These are phyloP conservation scores for Coemansia sp. DNA, from an alignment of 192 early-diverging fungal species.

Conservation along the genomic window DNA sequence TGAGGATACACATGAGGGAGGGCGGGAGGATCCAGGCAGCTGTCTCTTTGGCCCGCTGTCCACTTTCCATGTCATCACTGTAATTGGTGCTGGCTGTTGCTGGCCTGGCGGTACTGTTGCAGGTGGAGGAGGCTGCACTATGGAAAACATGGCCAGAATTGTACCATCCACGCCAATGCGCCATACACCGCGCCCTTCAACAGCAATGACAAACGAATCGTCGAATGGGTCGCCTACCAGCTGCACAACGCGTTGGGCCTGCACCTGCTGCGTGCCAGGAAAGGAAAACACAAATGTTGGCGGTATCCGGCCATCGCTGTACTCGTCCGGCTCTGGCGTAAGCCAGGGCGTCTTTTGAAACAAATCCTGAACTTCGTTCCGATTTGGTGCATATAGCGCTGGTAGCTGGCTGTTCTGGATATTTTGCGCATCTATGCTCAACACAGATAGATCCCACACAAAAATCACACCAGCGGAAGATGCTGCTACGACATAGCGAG, in stretches of 20 bases:
- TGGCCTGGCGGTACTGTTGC: background rate
- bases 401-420: background rate
- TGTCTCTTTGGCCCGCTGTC: conserved; percentile 1
- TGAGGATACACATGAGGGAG: background rate
- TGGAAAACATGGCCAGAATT: conserved; percentile 1
- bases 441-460: conserved; percentile 27
- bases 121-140: background rate
- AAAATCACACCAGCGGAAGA: conserved; percentile 7
- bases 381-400: background rate
- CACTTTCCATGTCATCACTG: conserved; percentile 11
- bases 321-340: conserved; percentile 7
- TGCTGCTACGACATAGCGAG: conserved; percentile 28
- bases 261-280: background rate
- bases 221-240: conserved; percentile 36
- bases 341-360: conserved; percentile 6
- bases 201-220: conserved; percentile 24
- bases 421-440: background rate
- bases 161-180: conserved; percentile 22
- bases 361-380: background rate
- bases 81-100: conserved; percentile 5
- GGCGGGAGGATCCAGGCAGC: background rate
- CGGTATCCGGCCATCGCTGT: background rate
- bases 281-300: conserved; percentile 6
- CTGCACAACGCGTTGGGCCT: conserved; percentile 16
- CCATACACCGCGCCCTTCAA: conserved; percentile 18